Evolutionary conservation across 352 stramenopile genomes (phyloP).

Genomic region (Saprolegnia parasitica): DNA sequence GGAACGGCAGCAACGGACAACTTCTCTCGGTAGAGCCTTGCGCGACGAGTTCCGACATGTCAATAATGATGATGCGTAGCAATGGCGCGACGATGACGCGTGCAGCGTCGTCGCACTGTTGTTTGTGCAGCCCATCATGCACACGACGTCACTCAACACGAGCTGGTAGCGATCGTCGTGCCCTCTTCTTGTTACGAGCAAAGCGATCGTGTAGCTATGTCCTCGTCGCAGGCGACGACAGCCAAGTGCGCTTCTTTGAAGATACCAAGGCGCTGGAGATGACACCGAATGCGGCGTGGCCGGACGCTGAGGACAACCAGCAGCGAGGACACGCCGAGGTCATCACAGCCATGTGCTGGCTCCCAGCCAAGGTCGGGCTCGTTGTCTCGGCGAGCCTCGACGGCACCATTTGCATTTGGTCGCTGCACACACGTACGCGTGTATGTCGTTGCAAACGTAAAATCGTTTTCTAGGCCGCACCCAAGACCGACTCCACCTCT

Average conservation of each 20-base stretch:
- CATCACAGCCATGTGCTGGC: background rate
- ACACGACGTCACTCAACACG: conserved; percentile 12
- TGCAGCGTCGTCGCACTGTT: background rate
- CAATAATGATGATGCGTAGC: background rate
- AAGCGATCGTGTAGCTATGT: conserved; percentile 11
- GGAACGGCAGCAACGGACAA: conserved; percentile 24
- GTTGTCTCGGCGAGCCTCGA: conserved; percentile 22
- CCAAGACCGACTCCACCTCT: no score
- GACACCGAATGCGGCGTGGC: background rate
- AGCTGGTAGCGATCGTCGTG: background rate
- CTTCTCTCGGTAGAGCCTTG: conserved; percentile 11
- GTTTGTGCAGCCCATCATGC: background rate
- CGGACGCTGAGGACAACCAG: background rate
- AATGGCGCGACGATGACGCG: background rate
- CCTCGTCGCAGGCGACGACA: conserved; percentile 4
- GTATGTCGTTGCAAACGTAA: background rate
- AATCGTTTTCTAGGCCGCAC: no score
- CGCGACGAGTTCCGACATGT: background rate
- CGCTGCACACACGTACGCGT: background rate
- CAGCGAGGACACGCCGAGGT: background rate
- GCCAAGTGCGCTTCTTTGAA: background rate
- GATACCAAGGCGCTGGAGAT: conserved; percentile 14
- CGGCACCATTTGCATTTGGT: conserved; percentile 1
- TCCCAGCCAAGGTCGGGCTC: background rate
- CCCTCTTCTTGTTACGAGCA: no score